A percentile compares a stretch with the other conserved stretches of the same genome.
Conservation (phyloP, 495 filamentous ascomycete genomes). For the Tuber brumale region DNA sequence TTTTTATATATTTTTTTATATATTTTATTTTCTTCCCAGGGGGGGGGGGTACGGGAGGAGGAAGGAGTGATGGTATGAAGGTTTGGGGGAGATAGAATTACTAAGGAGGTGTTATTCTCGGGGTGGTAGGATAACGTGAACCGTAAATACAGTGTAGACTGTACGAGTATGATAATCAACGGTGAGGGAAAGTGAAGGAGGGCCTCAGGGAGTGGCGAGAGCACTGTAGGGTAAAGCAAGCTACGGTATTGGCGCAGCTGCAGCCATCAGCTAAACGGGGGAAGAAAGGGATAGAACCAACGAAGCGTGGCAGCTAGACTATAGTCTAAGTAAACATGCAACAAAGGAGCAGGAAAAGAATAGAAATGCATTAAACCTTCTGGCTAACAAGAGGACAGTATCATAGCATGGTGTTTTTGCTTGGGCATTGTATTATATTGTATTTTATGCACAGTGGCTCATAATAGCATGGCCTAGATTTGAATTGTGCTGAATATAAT, state of each 20-base stretch:
- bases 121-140: background rate
- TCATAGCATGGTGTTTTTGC: background rate
- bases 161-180: background rate
- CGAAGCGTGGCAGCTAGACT: background rate
- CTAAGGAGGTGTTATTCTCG: background rate
- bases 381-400: background rate
- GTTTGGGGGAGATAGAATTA: constrained; percentile 5
- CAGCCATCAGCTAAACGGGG: background rate
- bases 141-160: background rate
- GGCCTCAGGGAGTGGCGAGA: background rate
- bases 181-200: background rate
- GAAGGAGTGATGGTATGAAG: background rate
- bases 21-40: background rate
- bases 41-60: background rate
- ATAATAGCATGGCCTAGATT: background rate
- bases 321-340: background rate
- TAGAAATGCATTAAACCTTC: background rate
- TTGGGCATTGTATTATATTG: background rate
- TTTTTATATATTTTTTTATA: background rate
- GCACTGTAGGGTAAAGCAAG: background rate
- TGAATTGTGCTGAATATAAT: background rate
- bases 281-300: background rate
- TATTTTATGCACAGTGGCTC: background rate
- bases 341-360: background rate
- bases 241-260: background rate